These are phyloP conservation scores for Hypoxylon sp. DNA, from an alignment of 2,329 filamentous ascomycete species.

Conservation along the genomic window DNA sequence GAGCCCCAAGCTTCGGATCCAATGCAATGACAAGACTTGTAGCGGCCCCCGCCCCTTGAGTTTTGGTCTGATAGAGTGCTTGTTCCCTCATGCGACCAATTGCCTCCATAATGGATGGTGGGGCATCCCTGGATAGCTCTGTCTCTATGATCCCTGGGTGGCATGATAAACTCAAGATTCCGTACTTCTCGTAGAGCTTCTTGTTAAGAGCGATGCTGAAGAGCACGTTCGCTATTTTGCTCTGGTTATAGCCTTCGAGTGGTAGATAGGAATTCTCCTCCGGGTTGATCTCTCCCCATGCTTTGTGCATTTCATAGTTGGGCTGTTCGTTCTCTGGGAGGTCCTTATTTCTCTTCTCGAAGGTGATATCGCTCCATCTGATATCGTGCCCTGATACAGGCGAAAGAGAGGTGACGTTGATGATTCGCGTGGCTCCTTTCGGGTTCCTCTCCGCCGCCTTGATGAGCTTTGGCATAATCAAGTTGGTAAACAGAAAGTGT, in stretches of 20 bases:
- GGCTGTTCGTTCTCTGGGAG: slow-evolving; percentile 55
- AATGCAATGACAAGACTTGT: slow-evolving; percentile 54
- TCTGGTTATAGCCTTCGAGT: slow-evolving; percentile 54
- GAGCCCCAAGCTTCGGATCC: slow-evolving; percentile 50
- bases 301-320: slow-evolving; percentile 42
- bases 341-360: slow-evolving; percentile 54
- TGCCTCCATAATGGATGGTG: slow-evolving; percentile 28
- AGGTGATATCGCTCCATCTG: slow-evolving; percentile 57
- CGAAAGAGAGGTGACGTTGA: slow-evolving; percentile 59
- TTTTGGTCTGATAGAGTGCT: slow-evolving; percentile 34
- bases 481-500: slow-evolving; percentile 63
- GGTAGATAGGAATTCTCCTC: slow-evolving; percentile 52
- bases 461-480: slow-evolving; percentile 61
- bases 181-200: slow-evolving; percentile 54
- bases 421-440: slow-evolving; percentile 54
- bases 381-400: slow-evolving; percentile 45
- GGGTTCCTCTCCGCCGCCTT: slow-evolving; percentile 48
- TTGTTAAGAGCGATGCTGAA: slow-evolving; percentile 51
- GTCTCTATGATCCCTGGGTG: slow-evolving; percentile 56
- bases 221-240: slow-evolving; percentile 56
- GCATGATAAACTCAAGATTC: slow-evolving; percentile 53
- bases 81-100: slow-evolving; percentile 27
- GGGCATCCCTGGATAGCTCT: slow-evolving; percentile 51
- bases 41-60: slow-evolving; percentile 46
- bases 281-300: slow-evolving; percentile 47